Conservation (phyloP, 2,329 filamentous ascomycete species). For the Eurotiales sp. region DNA sequence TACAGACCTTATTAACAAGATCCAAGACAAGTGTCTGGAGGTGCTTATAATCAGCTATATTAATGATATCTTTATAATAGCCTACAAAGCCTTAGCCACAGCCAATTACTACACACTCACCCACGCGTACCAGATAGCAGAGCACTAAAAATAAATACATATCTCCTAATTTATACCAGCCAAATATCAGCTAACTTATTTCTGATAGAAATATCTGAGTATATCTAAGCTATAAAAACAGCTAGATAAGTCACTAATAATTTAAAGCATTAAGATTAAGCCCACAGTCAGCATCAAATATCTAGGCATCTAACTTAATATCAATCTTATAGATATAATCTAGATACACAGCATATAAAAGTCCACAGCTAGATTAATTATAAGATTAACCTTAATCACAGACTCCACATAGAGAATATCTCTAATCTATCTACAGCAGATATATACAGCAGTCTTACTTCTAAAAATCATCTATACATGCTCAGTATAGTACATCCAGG, state of each 20-base stretch:
- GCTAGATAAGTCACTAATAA: background rate
- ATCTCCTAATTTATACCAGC: slow-evolving; percentile 8
- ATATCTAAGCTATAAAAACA: background rate
- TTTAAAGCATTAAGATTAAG: background rate
- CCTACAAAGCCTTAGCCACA: slow-evolving; percentile 16
- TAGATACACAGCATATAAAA: too few species aligned
- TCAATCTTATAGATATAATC: too few species aligned
- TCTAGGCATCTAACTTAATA: too few species aligned
- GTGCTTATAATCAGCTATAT: slow-evolving; percentile 14
- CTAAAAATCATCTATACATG: background rate
- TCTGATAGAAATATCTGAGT: slow-evolving; percentile 4
- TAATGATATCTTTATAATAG: slow-evolving; percentile 12
- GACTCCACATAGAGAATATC: background rate
- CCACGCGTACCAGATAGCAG: slow-evolving; percentile 20
- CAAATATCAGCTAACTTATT: slow-evolving; percentile 14
- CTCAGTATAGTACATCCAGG: background rate
- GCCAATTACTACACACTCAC: slow-evolving; percentile 20
- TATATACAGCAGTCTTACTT: slow-evolving; percentile 1
- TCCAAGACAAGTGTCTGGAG: slow-evolving; percentile 6
- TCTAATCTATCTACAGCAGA: background rate
- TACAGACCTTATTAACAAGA: slow-evolving; percentile 18
- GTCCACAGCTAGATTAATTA: background rate
- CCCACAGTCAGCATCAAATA: too few species aligned
- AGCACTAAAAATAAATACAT: slow-evolving; percentile 17
- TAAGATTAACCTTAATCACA: background rate